phyloP scores from a whole-genome alignment of 202 grass and related monocot genomes.

The Schoenoplectus tabernaemontani region DNA sequence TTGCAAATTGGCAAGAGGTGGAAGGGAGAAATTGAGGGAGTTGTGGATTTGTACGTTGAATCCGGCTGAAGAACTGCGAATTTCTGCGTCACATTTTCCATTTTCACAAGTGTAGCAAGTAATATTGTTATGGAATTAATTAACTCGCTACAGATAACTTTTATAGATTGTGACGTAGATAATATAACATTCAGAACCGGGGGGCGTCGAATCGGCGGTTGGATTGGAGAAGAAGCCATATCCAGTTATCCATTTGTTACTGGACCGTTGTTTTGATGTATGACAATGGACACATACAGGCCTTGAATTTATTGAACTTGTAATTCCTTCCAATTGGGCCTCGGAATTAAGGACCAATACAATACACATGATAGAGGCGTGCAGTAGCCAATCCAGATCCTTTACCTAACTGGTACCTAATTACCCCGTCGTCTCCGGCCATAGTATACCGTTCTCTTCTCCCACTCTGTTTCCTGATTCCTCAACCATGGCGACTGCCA shows the following conservation, averaged over 20 bases:
- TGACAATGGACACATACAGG: background rate
- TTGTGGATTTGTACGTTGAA: background rate
- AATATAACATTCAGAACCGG: background rate
- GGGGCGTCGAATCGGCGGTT: background rate
- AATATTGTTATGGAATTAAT: background rate
- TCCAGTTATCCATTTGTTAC: background rate
- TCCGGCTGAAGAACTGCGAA: background rate
- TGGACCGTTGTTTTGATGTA: background rate
- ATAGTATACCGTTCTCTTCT: background rate
- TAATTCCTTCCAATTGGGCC: background rate
- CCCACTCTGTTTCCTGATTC: conserved; percentile 29
- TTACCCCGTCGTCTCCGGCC: background rate
- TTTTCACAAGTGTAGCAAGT: background rate
- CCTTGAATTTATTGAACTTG: background rate
- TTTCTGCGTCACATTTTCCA: background rate
- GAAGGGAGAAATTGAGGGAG: background rate
- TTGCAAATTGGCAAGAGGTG: conserved; percentile 9
- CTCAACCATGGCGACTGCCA: conserved; percentile 1
- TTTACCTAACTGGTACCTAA: no score
- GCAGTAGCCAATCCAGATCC: no score
- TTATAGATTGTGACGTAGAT: background rate
- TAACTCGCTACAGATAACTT: background rate
- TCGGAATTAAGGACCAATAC: no score
- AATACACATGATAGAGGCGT: no score
- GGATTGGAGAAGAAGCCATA: conserved; percentile 37